Conservation (phyloP, 495 filamentous ascomycete genomes). For the Aspergillus saccharolyticus region DNA sequence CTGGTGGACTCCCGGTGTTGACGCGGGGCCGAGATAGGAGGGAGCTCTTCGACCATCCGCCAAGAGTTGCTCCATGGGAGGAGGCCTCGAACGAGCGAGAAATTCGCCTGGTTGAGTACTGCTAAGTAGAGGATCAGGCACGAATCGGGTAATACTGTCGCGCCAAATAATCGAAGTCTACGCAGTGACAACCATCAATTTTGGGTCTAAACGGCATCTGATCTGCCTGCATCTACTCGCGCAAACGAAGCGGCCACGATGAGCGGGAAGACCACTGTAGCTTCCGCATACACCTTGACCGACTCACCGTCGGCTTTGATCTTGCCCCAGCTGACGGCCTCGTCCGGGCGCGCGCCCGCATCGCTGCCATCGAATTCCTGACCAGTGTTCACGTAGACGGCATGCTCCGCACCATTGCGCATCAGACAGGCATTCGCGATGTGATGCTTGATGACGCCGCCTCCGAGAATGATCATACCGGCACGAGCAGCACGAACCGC, state of each 20-base stretch:
- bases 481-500: constrained; percentile 75
- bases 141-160: not conserved
- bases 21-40: not conserved
- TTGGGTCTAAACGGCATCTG: constrained; percentile 8
- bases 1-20: not conserved
- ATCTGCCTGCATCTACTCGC: constrained; percentile 17
- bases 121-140: not conserved
- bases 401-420: constrained; percentile 93
- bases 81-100: not conserved
- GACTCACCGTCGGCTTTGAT: constrained; percentile 80
- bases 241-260: constrained; percentile 96
- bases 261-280: constrained; percentile 85
- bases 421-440: constrained; percentile 96
- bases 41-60: not conserved
- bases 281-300: constrained; percentile 93
- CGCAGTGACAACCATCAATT: constrained; percentile 10
- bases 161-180: not conserved
- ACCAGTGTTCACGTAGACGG: constrained; percentile 93
- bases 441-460: constrained; percentile 92
- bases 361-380: constrained; percentile 97
- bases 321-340: constrained; percentile 98
- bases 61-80: not conserved
- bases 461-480: constrained; percentile 92
- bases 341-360: constrained; percentile 90
- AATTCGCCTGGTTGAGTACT: not conserved